Evolutionary conservation across 192 early-diverging fungal species (phyloP).

Genomic region (Gryganskiella cystojenkinii): DNA sequence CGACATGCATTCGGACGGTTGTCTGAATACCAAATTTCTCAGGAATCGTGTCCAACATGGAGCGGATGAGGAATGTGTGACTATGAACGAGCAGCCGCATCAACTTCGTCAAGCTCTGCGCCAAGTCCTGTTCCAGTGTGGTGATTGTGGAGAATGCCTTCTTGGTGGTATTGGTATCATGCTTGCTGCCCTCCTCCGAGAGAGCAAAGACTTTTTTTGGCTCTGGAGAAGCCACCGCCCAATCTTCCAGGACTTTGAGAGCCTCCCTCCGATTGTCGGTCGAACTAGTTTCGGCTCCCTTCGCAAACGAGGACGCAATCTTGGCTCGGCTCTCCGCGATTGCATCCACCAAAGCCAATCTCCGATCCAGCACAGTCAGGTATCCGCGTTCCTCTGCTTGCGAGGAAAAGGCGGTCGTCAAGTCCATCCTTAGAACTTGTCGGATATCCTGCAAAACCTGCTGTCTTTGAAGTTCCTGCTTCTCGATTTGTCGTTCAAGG

Average conservation of each 20-base stretch:
- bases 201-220: background rate
- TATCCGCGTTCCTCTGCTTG: too few species aligned
- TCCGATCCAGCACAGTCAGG: too few species aligned
- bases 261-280: slow-evolving; percentile 31
- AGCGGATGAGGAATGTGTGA: slow-evolving; percentile 38
- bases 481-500: background rate
- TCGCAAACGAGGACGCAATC: slow-evolving; percentile 8
- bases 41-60: slow-evolving; percentile 23
- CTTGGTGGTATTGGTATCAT: background rate
- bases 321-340: slow-evolving; percentile 30
- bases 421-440: slow-evolving; percentile 1
- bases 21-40: slow-evolving; percentile 26
- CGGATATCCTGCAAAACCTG: slow-evolving; percentile 9
- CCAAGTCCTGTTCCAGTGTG: slow-evolving; percentile 12
- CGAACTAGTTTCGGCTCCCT: background rate
- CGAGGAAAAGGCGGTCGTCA: background rate
- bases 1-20: slow-evolving; percentile 27
- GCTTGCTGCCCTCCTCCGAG: background rate
- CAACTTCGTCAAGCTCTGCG: slow-evolving; percentile 11
- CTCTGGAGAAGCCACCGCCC: background rate
- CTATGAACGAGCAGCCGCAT: slow-evolving; percentile 28
- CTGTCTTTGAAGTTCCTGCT: background rate
- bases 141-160: background rate
- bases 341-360: slow-evolving; percentile 20
- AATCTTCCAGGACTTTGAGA: slow-evolving; percentile 24